Conservation (phyloP, 768 basidiomycete species). For the Trametes elegans region DNA sequence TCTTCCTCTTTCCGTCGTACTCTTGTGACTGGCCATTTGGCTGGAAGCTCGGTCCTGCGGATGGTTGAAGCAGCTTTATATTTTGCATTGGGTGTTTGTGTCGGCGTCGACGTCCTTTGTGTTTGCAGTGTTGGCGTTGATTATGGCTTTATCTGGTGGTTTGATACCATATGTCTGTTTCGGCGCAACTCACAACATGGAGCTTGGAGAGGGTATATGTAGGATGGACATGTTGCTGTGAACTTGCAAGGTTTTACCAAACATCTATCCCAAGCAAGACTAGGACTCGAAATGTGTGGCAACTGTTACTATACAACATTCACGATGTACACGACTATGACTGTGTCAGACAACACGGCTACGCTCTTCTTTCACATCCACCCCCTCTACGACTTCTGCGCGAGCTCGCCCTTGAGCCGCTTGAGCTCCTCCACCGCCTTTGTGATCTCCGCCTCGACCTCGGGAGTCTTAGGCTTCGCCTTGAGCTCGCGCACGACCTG, state of each 20-base stretch:
- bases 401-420: conserved; percentile 54
- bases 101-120: too few relatives aligned
- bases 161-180: too few relatives aligned
- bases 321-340: not conserved
- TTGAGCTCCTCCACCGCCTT: conserved; percentile 64
- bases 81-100: too few relatives aligned
- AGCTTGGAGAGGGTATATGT: too few relatives aligned
- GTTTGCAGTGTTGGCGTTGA: too few relatives aligned
- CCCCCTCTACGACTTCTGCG: conserved; percentile 12
- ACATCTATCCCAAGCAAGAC: too few relatives aligned
- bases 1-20: conserved; percentile 9
- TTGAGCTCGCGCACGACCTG: conserved; percentile 71
- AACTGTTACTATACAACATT: too few relatives aligned
- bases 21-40: conserved; percentile 15
- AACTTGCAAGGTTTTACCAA: too few relatives aligned
- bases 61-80: not conserved
- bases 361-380: not conserved
- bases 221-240: too few relatives aligned
- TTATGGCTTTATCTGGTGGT: too few relatives aligned
- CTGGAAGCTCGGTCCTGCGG: conserved; percentile 7
- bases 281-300: too few relatives aligned
- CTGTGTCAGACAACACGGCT: not conserved
- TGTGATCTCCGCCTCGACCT: conserved; percentile 60
- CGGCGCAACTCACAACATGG: too few relatives aligned
- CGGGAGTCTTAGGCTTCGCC: conserved; percentile 55